phyloP scores from a whole-genome alignment of 2,329 filamentous ascomycete genomes.

The Botrytis byssoidea region DNA sequence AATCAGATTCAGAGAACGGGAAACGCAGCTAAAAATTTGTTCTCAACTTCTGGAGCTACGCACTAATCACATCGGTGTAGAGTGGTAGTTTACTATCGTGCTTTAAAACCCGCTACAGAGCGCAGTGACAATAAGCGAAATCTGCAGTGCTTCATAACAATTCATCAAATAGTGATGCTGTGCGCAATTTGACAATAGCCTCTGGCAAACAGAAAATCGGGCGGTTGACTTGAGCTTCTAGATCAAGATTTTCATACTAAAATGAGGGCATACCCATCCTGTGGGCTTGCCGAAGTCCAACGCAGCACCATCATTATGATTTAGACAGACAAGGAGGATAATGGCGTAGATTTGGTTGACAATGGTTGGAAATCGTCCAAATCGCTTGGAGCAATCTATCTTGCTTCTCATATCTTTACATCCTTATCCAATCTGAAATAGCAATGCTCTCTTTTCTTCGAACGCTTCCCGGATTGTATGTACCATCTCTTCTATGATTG shows the following conservation, averaged over 20 bases:
- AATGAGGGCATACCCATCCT: too few relatives aligned
- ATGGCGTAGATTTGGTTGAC: background rate
- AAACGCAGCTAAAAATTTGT: background rate
- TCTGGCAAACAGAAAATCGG: background rate
- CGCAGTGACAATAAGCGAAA: background rate
- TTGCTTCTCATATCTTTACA: too few relatives aligned
- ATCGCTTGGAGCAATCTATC: background rate
- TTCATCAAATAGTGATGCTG: background rate
- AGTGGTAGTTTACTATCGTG: background rate
- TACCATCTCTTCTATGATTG: background rate
- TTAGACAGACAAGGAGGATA: fast-evolving
- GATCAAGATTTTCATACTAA: background rate
- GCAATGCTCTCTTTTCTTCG: background rate
- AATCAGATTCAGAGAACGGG: fast-evolving
- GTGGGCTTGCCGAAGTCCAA: fast-evolving
- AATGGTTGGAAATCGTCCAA: background rate
- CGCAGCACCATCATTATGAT: background rate
- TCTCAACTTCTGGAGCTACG: background rate
- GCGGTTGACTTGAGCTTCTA: background rate
- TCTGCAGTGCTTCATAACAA: background rate
- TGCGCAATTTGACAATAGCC: background rate
- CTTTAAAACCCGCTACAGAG: background rate
- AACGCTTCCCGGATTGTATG: background rate
- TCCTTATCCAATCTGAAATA: fast-evolving
- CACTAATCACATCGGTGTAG: background rate